phyloP scores from a whole-genome alignment of 2,329 filamentous ascomycete species.

The Diaporthe aspalathi region DNA sequence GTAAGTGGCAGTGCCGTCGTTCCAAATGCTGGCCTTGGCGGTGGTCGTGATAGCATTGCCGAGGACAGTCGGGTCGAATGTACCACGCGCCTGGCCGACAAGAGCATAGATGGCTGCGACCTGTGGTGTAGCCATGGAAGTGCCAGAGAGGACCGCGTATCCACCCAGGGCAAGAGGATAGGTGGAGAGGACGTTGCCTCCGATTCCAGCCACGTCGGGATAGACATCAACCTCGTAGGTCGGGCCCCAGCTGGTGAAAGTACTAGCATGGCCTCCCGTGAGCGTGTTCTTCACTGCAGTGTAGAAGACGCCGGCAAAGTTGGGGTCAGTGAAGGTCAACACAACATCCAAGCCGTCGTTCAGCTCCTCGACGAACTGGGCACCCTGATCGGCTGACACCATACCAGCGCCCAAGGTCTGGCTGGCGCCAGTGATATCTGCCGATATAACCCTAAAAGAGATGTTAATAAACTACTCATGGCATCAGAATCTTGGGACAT shows the following conservation, averaged over 20 bases:
- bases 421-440: not conserved
- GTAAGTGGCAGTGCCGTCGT: slow-evolving; percentile 44
- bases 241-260: slow-evolving; percentile 43
- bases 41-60: slow-evolving; percentile 47
- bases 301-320: not conserved
- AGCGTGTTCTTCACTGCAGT: slow-evolving; percentile 48
- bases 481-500: not conserved
- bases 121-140: slow-evolving; percentile 52
- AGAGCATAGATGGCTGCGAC: slow-evolving; percentile 49
- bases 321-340: slow-evolving; percentile 41
- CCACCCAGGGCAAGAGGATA: slow-evolving; percentile 47
- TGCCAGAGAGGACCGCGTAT: slow-evolving; percentile 51
- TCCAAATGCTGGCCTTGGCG: slow-evolving; percentile 47
- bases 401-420: slow-evolving; percentile 39
- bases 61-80: slow-evolving; percentile 44
- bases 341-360: slow-evolving; percentile 42
- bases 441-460: not conserved
- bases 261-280: slow-evolving; percentile 56
- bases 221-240: slow-evolving; percentile 45
- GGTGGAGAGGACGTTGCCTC: slow-evolving; percentile 50
- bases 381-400: slow-evolving; percentile 42
- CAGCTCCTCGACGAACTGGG: slow-evolving; percentile 43
- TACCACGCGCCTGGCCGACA: slow-evolving; percentile 48
- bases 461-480: not conserved
- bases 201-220: slow-evolving; percentile 49